Evolutionary conservation across 2,329 filamentous ascomycete genomes (phyloP).

Genomic region (Fusarium proliferatum): DNA sequence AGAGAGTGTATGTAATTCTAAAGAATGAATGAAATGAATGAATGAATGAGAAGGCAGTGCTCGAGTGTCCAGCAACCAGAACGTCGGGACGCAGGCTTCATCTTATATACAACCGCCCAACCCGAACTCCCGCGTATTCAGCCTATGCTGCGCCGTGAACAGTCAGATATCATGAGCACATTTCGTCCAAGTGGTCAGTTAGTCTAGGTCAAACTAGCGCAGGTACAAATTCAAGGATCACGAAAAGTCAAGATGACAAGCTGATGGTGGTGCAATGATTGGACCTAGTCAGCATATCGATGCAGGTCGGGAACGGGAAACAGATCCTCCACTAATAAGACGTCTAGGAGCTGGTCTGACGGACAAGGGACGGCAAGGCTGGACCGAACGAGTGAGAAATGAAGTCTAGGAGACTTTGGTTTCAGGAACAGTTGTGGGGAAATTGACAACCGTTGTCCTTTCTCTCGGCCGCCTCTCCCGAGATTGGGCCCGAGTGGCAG

Average conservation of each 20-base stretch:
- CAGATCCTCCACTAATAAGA: conserved; percentile 45
- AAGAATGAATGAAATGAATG: conserved; percentile 29
- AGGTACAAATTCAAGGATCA: conserved; percentile 26
- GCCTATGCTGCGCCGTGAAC: not conserved
- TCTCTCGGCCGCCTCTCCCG: conserved; percentile 35
- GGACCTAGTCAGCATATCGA: conserved; percentile 32
- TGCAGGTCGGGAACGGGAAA: conserved; percentile 20
- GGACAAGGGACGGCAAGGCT: conserved; percentile 35
- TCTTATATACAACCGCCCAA: conserved; percentile 29
- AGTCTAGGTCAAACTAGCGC: conserved; percentile 17
- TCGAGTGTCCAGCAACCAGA: not conserved
- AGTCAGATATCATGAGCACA: conserved; percentile 20
- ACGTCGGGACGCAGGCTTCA: not conserved
- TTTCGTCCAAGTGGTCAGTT: conserved; percentile 28
- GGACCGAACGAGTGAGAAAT: conserved; percentile 39
- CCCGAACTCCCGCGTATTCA: not conserved
- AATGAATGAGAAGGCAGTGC: conserved; percentile 26
- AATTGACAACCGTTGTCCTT: not conserved
- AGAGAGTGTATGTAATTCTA: conserved; percentile 23
- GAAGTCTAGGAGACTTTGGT: conserved; percentile 35
- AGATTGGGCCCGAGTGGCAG: conserved; percentile 37
- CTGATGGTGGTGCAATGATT: conserved; percentile 36
- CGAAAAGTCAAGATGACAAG: conserved; percentile 20
- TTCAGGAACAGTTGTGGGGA: conserved; percentile 44
- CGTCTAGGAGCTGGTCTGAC: conserved; percentile 27